Evolutionary conservation across 495 filamentous ascomycete genomes (phyloP).

Genomic region (Penicillium lividum): DNA sequence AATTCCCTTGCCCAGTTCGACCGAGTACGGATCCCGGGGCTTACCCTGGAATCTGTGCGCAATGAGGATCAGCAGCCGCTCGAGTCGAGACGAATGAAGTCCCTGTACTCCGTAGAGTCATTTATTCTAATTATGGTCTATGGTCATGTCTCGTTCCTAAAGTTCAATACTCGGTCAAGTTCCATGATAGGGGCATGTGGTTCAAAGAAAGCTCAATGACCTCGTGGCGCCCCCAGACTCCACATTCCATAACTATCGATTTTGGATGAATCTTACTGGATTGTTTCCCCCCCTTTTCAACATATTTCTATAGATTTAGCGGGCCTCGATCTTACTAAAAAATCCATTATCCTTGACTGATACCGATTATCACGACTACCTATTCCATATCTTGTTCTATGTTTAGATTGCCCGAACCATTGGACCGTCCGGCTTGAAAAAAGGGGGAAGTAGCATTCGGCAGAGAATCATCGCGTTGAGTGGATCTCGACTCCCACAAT

Average conservation of each 20-base stretch:
- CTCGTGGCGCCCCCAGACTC: conserved; percentile 28
- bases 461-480: background rate
- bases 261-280: conserved; percentile 5
- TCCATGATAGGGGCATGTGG: conserved; percentile 25
- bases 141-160: background rate
- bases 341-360: background rate
- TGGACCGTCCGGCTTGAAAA: background rate
- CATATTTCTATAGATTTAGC: background rate
- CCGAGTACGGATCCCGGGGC: too few relatives aligned
- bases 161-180: conserved; percentile 5
- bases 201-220: conserved; percentile 9
- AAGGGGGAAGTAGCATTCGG: background rate
- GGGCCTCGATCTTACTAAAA: conserved; percentile 1
- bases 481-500: conserved; percentile 1
- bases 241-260: conserved; percentile 24
- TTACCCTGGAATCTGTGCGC: conserved; percentile 5
- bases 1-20: background rate
- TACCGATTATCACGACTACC: background rate
- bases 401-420: conserved; percentile 7
- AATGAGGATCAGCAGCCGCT: conserved; percentile 3
- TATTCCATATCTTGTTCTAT: background rate
- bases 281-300: background rate
- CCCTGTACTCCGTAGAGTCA: background rate
- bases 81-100: background rate
- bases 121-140: background rate